Evolutionary conservation across 2,329 filamentous ascomycete species (phyloP).

Genomic region (Whalleya microplaca): DNA sequence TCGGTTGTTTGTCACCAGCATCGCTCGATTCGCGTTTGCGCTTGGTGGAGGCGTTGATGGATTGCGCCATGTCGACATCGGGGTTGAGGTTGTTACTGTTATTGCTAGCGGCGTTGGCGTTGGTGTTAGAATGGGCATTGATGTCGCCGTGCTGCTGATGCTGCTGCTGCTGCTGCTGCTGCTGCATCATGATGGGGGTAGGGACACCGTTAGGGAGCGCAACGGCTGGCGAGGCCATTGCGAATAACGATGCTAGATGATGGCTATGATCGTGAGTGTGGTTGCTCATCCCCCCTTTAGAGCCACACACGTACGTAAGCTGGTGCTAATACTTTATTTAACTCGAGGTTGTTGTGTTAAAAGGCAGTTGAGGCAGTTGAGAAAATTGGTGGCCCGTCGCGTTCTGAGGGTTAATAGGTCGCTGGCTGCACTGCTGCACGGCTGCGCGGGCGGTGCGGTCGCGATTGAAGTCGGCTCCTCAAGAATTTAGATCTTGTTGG

Average conservation of each 20-base stretch:
- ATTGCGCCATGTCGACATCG: constrained; percentile 30
- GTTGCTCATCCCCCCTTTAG: background rate
- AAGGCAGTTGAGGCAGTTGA: constrained; percentile 14
- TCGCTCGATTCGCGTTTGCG: constrained; percentile 39
- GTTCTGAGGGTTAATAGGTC: no score
- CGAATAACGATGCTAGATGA: background rate
- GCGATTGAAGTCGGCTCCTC: constrained; percentile 21
- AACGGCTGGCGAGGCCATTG: constrained; percentile 38
- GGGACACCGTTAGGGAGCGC: constrained; percentile 34
- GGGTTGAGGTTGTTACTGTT: constrained; percentile 1
- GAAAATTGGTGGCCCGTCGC: constrained; percentile 29
- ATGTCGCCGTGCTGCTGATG: constrained; percentile 18
- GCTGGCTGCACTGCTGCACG: no score
- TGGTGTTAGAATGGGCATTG: background rate
- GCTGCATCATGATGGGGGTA: constrained; percentile 27
- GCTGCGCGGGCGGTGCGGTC: constrained; percentile 26
- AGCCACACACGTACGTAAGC: background rate
- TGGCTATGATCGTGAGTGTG: constrained; percentile 1
- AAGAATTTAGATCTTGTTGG: constrained; percentile 21
- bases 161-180: no score
- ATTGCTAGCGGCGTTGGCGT: background rate
- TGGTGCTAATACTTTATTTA: constrained; percentile 4
- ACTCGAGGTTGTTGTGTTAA: background rate
- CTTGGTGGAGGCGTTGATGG: constrained; percentile 32
- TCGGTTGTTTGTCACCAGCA: constrained; percentile 25